A percentile compares a stretch with the other conserved stretches of the same genome.
Conservation (phyloP, 2,329 filamentous ascomycete species). For the Lachnellula subtilissima region DNA sequence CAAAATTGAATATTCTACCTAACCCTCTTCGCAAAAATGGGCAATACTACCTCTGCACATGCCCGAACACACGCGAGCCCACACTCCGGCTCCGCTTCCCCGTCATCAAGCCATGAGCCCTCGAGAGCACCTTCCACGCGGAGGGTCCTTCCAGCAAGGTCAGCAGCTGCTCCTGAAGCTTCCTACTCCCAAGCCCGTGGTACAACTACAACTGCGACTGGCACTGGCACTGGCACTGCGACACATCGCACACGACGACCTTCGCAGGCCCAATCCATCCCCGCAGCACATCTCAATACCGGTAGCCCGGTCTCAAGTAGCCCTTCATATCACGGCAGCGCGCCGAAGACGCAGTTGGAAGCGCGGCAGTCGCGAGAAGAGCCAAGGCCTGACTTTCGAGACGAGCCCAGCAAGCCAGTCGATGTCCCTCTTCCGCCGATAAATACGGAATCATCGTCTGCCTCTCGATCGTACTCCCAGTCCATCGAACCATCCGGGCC, state of each 20-base stretch:
- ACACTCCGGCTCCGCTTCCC: conserved; percentile 25
- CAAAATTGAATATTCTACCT: background rate
- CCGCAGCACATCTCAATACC: conserved; percentile 10
- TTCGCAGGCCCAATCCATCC: conserved; percentile 19
- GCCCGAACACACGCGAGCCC: conserved; percentile 34
- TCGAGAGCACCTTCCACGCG: conserved; percentile 23
- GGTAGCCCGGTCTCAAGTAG: conserved; percentile 19
- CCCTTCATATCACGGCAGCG: conserved; percentile 19
- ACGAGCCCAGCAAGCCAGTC: conserved; percentile 52
- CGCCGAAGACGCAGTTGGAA: conserved; percentile 16
- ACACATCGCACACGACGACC: conserved; percentile 25
- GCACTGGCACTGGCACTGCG: conserved; percentile 1
- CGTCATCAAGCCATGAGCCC: conserved; percentile 28
- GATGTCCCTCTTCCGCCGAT: conserved; percentile 39
- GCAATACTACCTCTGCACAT: conserved; percentile 40
- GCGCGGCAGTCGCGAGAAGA: conserved; percentile 26
- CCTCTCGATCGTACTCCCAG: conserved; percentile 28
- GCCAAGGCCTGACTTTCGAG: conserved; percentile 33
- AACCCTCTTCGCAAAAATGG: conserved; percentile 33
- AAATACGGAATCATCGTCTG: conserved; percentile 21
- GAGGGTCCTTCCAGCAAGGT: conserved; percentile 47
- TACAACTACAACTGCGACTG: conserved; percentile 18
- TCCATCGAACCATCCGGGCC: conserved; percentile 52
- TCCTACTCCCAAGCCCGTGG: conserved; percentile 53
- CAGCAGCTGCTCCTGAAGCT: conserved; percentile 56